Evolutionary conservation across 805 yeast genomes (phyloP).

Genomic region (Torulaspora maleeae): DNA sequence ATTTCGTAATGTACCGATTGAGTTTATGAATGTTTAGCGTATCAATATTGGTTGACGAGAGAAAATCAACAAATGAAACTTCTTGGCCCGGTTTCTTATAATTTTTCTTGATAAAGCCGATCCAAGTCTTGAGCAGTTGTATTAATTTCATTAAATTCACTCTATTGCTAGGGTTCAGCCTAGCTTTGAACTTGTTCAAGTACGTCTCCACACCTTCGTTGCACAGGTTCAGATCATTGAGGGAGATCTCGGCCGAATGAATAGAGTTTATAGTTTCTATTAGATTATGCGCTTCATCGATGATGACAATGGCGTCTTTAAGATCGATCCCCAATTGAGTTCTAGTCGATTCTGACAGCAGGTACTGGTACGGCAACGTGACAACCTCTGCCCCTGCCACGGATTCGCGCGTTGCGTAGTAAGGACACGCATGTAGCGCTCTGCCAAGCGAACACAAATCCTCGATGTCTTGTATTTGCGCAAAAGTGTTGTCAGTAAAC

Average conservation of each 20-base stretch:
- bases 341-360: slow-evolving; percentile 59
- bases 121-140: slow-evolving; percentile 51
- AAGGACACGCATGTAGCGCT: slow-evolving; percentile 64
- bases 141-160: slow-evolving; percentile 60
- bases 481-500: slow-evolving; percentile 52
- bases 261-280: slow-evolving; percentile 69
- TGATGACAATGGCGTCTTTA: slow-evolving; percentile 61
- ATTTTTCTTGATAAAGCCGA: slow-evolving; percentile 41
- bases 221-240: slow-evolving; percentile 44
- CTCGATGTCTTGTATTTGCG: slow-evolving; percentile 70
- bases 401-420: slow-evolving; percentile 64
- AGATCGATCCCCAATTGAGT: slow-evolving; percentile 54
- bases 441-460: slow-evolving; percentile 63
- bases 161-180: slow-evolving; percentile 67
- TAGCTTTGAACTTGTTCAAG: slow-evolving; percentile 52
- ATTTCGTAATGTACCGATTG: slow-evolving; percentile 54
- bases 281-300: slow-evolving; percentile 91
- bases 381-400: slow-evolving; percentile 63
- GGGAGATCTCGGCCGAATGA: slow-evolving; percentile 56
- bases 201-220: slow-evolving; percentile 51
- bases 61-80: slow-evolving; percentile 48
- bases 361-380: slow-evolving; percentile 79
- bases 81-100: slow-evolving; percentile 50
- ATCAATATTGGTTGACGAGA: slow-evolving; percentile 60
- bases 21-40: slow-evolving; percentile 63